Evolutionary conservation across 2,329 filamentous ascomycete species (phyloP).

Genomic region (Ophiostoma novo-ulmi): DNA sequence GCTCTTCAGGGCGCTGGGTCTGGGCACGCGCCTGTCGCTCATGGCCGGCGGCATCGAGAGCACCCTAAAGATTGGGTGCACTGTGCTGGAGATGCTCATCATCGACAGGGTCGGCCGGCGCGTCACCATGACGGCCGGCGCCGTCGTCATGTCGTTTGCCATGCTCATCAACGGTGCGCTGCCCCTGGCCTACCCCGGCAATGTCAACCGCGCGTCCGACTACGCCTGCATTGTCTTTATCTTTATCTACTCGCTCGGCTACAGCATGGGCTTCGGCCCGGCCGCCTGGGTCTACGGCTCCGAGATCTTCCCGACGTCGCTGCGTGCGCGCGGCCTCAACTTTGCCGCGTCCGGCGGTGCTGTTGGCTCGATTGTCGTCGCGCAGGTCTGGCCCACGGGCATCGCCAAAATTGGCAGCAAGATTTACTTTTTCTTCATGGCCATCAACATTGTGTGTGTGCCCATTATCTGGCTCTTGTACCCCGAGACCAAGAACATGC

Average conservation of each 20-base stretch:
- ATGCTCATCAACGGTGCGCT: conserved; percentile 52
- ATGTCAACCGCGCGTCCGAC: conserved; percentile 45
- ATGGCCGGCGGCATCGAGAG: conserved; percentile 53
- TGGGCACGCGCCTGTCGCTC: conserved; percentile 45
- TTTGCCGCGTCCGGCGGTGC: conserved; percentile 50
- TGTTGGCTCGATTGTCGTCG: conserved; percentile 51
- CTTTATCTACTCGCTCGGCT: conserved; percentile 55
- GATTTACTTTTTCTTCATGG: conserved; percentile 56
- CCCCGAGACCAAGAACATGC: conserved; percentile 48
- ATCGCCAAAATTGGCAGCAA: conserved; percentile 46
- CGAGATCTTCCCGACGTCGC: conserved; percentile 55
- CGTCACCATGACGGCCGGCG: conserved; percentile 45
- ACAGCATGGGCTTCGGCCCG: conserved; percentile 53
- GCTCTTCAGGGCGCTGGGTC: conserved; percentile 48
- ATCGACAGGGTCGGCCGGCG: conserved; percentile 50
- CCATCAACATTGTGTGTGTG: conserved; percentile 45
- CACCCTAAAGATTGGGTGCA: conserved; percentile 53
- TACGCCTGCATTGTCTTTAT: conserved; percentile 51
- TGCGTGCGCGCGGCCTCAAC: conserved; percentile 53
- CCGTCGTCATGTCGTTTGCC: conserved; percentile 48
- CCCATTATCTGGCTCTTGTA: conserved; percentile 41
- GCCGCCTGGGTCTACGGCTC: conserved; percentile 56
- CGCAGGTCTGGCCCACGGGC: conserved; percentile 53
- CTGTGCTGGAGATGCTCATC: conserved; percentile 51
- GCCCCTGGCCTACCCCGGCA: conserved; percentile 47